Conservation (phyloP, 495 filamentous ascomycete species). For the Chaetomium cochliodes region DNA sequence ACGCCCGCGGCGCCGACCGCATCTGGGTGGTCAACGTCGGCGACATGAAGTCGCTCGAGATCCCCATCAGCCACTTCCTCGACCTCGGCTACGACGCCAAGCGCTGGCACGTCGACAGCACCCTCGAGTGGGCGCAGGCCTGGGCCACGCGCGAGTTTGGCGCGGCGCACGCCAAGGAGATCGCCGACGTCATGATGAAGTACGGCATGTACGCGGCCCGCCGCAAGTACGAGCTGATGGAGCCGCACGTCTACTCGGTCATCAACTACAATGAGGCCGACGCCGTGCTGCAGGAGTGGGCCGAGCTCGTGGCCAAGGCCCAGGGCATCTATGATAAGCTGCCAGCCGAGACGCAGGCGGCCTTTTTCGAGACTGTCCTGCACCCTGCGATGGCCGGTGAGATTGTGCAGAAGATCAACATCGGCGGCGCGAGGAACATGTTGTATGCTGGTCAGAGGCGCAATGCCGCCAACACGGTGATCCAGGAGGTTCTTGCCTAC, state of each 20-base stretch:
- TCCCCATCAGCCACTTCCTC: conserved; percentile 66
- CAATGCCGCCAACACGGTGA: conserved; percentile 62
- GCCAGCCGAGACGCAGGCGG: conserved; percentile 45
- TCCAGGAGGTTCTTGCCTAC: conserved; percentile 55
- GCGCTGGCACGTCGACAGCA: conserved; percentile 54
- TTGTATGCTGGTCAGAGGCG: conserved; percentile 64
- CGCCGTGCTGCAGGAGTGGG: conserved; percentile 62
- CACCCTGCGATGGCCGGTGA: conserved; percentile 65
- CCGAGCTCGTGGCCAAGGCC: conserved; percentile 51
- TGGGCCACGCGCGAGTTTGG: conserved; percentile 65
- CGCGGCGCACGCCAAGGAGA: conserved; percentile 46
- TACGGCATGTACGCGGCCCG: conserved; percentile 63
- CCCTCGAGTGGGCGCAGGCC: conserved; percentile 53
- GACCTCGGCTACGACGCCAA: conserved; percentile 65
- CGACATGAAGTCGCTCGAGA: conserved; percentile 67
- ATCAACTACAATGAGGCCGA: conserved; percentile 74
- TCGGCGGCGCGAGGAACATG: conserved; percentile 59
- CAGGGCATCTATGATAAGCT: conserved; percentile 57
- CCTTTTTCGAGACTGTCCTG: conserved; percentile 69
- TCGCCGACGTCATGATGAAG: conserved; percentile 56
- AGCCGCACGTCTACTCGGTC: conserved; percentile 60
- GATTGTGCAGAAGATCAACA: conserved; percentile 60
- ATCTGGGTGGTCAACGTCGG: conserved; percentile 80
- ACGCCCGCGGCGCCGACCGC: conserved; percentile 58
- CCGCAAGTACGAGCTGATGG: conserved; percentile 68